These are phyloP conservation scores for Fraxinus velutina DNA, from an alignment of 305 asterid species.

Conservation along the genomic window DNA sequence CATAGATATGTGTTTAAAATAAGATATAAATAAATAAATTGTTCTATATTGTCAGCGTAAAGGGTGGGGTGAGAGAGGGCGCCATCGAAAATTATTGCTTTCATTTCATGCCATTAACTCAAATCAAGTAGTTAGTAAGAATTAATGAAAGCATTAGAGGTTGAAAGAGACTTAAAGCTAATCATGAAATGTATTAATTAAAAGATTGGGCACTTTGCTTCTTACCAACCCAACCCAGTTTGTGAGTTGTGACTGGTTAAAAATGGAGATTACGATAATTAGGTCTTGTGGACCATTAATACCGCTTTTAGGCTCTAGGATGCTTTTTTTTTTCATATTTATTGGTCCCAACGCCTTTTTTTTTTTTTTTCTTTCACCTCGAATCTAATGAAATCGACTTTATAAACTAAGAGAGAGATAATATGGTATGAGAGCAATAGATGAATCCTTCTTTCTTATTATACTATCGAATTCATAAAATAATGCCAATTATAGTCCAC, in stretches of 20 bases:
- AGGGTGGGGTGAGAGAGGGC: neutral
- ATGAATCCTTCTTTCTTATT: neutral
- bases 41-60: neutral
- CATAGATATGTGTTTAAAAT: neutral
- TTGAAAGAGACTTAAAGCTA: slow-evolving; percentile 18
- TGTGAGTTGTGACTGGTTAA: neutral
- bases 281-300: slow-evolving; percentile 32
- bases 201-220: slow-evolving; percentile 26
- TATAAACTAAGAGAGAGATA: neutral
- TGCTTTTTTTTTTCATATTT: neutral
- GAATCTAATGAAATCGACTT: neutral
- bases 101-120: neutral
- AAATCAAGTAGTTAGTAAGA: slow-evolving; percentile 3
- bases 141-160: slow-evolving; percentile 3
- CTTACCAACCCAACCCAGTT: slow-evolving; percentile 39
- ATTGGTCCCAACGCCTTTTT: neutral
- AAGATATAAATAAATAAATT: neutral
- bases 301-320: slow-evolving; percentile 23
- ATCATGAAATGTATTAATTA: slow-evolving; percentile 25
- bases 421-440: neutral
- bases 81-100: neutral
- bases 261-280: neutral
- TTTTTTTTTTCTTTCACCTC: neutral
- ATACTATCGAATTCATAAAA: neutral
- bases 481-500: neutral